These are phyloP conservation scores for Naganishia friedmannii DNA, from an alignment of 768 basidiomycete species.

Conservation along the genomic window DNA sequence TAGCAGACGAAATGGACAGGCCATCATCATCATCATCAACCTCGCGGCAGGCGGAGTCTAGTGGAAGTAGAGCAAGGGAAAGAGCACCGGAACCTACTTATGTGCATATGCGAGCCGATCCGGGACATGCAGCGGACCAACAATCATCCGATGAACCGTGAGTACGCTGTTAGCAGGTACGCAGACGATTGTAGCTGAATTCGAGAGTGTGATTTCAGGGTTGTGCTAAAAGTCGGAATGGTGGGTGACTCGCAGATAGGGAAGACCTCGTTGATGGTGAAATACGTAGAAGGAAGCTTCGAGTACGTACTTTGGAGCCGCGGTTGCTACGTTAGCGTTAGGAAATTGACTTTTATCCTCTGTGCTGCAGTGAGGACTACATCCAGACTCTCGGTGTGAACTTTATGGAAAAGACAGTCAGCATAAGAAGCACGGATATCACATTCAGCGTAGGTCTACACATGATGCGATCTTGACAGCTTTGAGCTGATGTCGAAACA, in stretches of 20 bases:
- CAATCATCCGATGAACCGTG: constrained; percentile 13
- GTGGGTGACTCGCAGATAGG: constrained; percentile 99
- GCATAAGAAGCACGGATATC: constrained; percentile 95
- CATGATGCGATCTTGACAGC: not conserved
- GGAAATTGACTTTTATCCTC: not conserved
- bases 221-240: constrained; percentile 99
- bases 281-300: constrained; percentile 97
- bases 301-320: constrained; percentile 55
- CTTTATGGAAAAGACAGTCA: constrained; percentile 99
- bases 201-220: constrained; percentile 44
- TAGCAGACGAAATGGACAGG: constrained; percentile 6
- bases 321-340: not conserved
- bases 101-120: not conserved
- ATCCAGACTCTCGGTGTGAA: constrained; percentile 99
- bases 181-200: not conserved
- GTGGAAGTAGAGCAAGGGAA: constrained; percentile 9
- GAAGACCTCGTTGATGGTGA: constrained; percentile 99
- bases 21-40: constrained; percentile 9
- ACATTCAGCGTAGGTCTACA: constrained; percentile 74
- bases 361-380: constrained; percentile 70
- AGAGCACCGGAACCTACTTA: not conserved
- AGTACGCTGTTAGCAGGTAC: not conserved
- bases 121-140: not conserved
- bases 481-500: not conserved
- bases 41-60: constrained; percentile 6